Base-by-base conservation (phyloP, 2,329 filamentous ascomycete genomes). In the Didymella lethalis region DNA sequence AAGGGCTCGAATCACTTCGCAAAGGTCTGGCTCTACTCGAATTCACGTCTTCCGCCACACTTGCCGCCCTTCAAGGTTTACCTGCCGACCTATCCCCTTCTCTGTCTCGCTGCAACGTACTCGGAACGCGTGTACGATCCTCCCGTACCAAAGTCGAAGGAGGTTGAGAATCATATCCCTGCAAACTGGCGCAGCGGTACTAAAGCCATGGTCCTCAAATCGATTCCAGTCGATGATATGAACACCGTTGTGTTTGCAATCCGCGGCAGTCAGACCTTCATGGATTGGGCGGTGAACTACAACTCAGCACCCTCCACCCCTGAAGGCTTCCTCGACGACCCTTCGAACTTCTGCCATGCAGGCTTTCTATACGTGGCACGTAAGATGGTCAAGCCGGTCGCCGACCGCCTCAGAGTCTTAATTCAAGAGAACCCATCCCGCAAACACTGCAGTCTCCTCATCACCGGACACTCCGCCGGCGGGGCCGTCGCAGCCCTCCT, bases 211-310 rank as follows among this genome's bases (percentile, higher is more conserved):
- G 87, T 91, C 16, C 88, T 96, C 72, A 94, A 93, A 71, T 92
- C 89, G 0, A 84, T 93, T 0, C 87, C 91, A 1, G 86, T 93
- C 72, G 91, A 95, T 69, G 83, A 91, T 68, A 87, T 89, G 79
- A 87, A 91, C 71, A 88, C 89, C 18, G 89, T 96, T 54, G 89
- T 96, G 11, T 91, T 96, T 69, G 91, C 92, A 14, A 91, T 96
- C 62, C 86, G 92, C 20, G 92, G 92, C 20, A 92, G 88, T 0
- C 87, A 91, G 25, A 90, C 86, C 7, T 90, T 95, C 66, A 87
- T 90, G 80, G 92, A 96, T 77, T 96, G 92, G 92, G 85, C 90
- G 1, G 90, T 95, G 45, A 96, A 96, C 74, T 83, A 95, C 53
- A 86, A 90, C 48, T 85, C 85, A 1, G 86, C 84, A 0, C 91